phyloP scores from a whole-genome alignment of 176 grass and related monocot genomes.

The Eremochloa ophiuroides region DNA sequence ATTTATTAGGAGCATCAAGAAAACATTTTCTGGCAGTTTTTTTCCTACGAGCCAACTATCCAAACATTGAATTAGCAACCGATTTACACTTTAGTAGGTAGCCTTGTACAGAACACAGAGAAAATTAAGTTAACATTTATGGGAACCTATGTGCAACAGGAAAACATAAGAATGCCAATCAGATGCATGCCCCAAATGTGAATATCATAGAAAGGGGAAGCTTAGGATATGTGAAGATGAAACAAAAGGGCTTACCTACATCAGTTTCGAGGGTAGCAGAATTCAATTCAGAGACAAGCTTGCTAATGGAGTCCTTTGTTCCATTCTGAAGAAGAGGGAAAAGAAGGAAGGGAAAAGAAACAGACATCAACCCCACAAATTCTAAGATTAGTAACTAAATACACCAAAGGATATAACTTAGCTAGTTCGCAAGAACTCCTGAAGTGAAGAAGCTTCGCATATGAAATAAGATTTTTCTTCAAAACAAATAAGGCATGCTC shows the following conservation, averaged over 20 bases:
- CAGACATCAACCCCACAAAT: not conserved
- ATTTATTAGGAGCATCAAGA: not conserved
- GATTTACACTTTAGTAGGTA: not conserved
- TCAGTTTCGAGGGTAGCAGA: conserved; percentile 77
- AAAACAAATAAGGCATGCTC: not conserved
- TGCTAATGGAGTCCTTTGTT: conserved; percentile 81
- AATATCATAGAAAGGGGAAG: not conserved
- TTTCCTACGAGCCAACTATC: not conserved
- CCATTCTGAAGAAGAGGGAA: conserved; percentile 66
- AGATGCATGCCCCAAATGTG: not conserved
- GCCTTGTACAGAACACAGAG: not conserved
- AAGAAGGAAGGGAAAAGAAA: not conserved
- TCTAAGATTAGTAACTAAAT: conserved; percentile 2
- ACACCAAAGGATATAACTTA: not conserved
- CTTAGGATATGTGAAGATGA: not conserved
- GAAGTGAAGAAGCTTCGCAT: not conserved
- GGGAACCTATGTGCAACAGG: not conserved
- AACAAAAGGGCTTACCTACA: conserved; percentile 77
- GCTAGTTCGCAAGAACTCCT: not conserved
- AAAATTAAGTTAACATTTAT: conserved; percentile 26
- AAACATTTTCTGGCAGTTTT: not conserved
- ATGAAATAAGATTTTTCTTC: not conserved
- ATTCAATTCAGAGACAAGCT: conserved; percentile 95
- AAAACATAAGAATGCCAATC: not conserved
- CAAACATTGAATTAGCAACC: not conserved